Evolutionary conservation across 1,284 basidiomycete genomes (phyloP).

Genomic region (Agaricales sp.): DNA sequence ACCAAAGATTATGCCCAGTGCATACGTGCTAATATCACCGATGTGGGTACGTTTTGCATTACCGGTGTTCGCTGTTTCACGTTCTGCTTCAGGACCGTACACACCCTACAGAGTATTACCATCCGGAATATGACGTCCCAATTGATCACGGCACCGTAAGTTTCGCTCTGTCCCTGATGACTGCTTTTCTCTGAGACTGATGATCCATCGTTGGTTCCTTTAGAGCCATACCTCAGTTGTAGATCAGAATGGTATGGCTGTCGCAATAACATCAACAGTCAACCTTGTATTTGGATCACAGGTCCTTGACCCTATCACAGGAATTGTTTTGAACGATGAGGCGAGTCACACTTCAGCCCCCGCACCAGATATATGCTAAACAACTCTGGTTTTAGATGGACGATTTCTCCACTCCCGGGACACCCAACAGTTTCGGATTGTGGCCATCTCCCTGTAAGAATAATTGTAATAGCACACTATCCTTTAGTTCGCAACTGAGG

Average conservation of each 20-base stretch:
- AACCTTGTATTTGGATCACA: constrained; percentile 84
- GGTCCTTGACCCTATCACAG: constrained; percentile 78
- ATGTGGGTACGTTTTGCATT: constrained; percentile 37
- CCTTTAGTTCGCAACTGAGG: not conserved
- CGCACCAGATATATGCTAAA: constrained; percentile 3
- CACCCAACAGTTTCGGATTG: constrained; percentile 76
- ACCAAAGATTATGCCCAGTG: constrained; percentile 60
- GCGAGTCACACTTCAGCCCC: constrained; percentile 16
- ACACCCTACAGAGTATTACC: constrained; percentile 74
- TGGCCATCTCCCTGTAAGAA: constrained; percentile 72
- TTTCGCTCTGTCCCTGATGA: constrained; percentile 8
- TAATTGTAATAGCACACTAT: constrained; percentile 1
- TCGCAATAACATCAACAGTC: constrained; percentile 79
- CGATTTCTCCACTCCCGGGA: constrained; percentile 80
- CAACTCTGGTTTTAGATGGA: constrained; percentile 45
- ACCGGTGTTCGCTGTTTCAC: constrained; percentile 8
- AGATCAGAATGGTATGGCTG: constrained; percentile 79
- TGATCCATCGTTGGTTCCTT: constrained; percentile 1
- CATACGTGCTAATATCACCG: constrained; percentile 64
- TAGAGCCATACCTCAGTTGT: constrained; percentile 78
- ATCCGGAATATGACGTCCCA: constrained; percentile 69
- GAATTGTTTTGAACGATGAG: constrained; percentile 86
- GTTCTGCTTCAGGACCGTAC: constrained; percentile 54
- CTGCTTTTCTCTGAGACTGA: constrained; percentile 5
- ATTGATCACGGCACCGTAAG: constrained; percentile 82